Base-by-base conservation (phyloP, 2,329 filamentous ascomycete genomes). In the Corniculantispora saksenae region DNA sequence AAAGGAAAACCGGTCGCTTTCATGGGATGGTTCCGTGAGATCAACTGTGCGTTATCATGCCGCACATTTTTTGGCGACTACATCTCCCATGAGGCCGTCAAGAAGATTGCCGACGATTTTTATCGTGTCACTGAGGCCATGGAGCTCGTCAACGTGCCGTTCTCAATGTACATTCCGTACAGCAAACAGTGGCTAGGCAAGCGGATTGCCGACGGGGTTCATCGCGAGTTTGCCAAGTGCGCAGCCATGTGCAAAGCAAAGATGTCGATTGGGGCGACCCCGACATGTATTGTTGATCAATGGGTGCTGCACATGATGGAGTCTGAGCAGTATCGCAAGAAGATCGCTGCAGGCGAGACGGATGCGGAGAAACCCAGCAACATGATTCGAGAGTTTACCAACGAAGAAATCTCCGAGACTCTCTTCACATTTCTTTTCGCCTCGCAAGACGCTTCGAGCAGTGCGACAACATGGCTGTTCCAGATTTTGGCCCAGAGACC, bases 11-110 rank as follows among this genome's bases (percentile, higher is more conserved):
- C 89, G 1, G 81, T 83, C 59, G 82, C 85, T 0, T 93, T 90
- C 81, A 93, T 94, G 88, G 80, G 83, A 21, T 79, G 85, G 45
- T 92, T 94, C 77, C 86, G 91, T 69, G 90, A 93, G 76, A 84
- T 94, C 73, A 92, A 92, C 81, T 92, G 89, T 72, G 91, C 91
- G 4, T 79, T 93, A 2, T 92, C 90, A 9, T 92, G 90, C 79
- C 86, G 91, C 56, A 93, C 91, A 10, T 94, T 94, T 72, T 90
- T 93, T 55, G 91, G 91, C 27, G 85, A 92, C 78, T 93, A 93
- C 80, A 92, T 93, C 76, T 86, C 86, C 10, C 85, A 92, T 51
- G 85, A 87, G 66, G 84, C 86, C 5, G 86, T 94, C 65, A 89
- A 91, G 80, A 89, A 84, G 75, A 91, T 94, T 65, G 89, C 91